phyloP scores from a whole-genome alignment of 169 alveolate species.

The Besnoitia besnoiti region DNA sequence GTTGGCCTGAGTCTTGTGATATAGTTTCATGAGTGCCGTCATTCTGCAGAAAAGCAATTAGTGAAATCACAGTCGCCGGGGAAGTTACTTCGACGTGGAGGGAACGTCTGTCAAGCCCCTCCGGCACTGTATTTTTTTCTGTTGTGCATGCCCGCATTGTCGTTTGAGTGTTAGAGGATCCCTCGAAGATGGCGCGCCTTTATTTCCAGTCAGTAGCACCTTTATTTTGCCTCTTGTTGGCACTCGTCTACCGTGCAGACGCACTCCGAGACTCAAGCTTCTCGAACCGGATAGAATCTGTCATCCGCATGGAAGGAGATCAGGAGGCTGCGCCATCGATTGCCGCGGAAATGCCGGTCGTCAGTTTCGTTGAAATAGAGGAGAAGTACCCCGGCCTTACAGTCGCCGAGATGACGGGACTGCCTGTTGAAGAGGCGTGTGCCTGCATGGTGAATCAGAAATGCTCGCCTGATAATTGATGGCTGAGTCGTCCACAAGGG shows the following conservation, averaged over 20 bases:
- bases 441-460: not conserved
- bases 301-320: not conserved
- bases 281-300: not conserved
- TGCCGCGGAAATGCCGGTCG: not conserved
- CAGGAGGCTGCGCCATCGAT: not conserved
- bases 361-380: not conserved
- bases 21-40: too few relatives aligned
- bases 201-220: not conserved
- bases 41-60: too few relatives aligned
- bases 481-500: not conserved
- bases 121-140: too few relatives aligned
- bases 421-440: not conserved
- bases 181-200: not conserved
- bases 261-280: not conserved
- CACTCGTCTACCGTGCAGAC: not conserved
- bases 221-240: not conserved
- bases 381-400: not conserved
- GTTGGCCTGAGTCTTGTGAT: too few relatives aligned
- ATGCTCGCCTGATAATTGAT: not conserved
- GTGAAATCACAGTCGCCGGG: too few relatives aligned
- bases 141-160: not conserved
- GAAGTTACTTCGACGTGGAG: too few relatives aligned
- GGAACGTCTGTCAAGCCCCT: too few relatives aligned
- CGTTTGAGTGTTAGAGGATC: not conserved
- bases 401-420: not conserved